phyloP scores from a whole-genome alignment of 2,329 filamentous ascomycete genomes.

The Monosporascus sp. region DNA sequence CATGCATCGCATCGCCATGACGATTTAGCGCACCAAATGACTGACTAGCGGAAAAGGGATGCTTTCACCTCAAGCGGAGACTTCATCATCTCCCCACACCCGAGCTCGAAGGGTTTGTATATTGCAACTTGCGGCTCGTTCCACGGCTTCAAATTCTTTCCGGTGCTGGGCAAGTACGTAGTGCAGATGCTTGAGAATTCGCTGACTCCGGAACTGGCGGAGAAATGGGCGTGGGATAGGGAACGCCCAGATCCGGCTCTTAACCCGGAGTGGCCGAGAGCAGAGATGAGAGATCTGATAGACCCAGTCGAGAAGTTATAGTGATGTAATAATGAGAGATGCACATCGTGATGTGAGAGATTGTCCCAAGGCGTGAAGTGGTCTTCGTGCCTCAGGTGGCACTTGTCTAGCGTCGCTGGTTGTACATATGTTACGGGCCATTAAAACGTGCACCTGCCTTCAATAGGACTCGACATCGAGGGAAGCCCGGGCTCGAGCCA shows the following conservation, averaged over 20 bases:
- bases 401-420: too few relatives aligned
- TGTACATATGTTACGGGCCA: too few relatives aligned
- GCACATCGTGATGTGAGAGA: too few relatives aligned
- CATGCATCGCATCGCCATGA: too few relatives aligned
- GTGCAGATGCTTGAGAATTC: conserved; percentile 44
- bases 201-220: conserved; percentile 34
- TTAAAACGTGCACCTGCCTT: background rate
- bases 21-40: conserved; percentile 31
- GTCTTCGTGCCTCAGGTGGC: too few relatives aligned
- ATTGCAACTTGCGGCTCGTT: conserved; percentile 60
- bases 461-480: background rate
- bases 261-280: background rate
- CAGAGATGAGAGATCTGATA: background rate
- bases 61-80: conserved; percentile 55
- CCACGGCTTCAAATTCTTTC: conserved; percentile 62
- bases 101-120: conserved; percentile 46
- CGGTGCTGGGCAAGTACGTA: conserved; percentile 56
- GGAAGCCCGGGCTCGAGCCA: too few relatives aligned
- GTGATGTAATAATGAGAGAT: too few relatives aligned
- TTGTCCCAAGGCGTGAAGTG: too few relatives aligned
- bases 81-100: conserved; percentile 55
- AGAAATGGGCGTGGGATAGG: conserved; percentile 54
- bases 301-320: background rate
- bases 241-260: conserved; percentile 22
- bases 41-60: conserved; percentile 43